Evolutionary conservation across 202 grass and related monocot species (phyloP), one percentile per base, ranked within the genome.

Genomic region (Setaria viridis): DNA sequence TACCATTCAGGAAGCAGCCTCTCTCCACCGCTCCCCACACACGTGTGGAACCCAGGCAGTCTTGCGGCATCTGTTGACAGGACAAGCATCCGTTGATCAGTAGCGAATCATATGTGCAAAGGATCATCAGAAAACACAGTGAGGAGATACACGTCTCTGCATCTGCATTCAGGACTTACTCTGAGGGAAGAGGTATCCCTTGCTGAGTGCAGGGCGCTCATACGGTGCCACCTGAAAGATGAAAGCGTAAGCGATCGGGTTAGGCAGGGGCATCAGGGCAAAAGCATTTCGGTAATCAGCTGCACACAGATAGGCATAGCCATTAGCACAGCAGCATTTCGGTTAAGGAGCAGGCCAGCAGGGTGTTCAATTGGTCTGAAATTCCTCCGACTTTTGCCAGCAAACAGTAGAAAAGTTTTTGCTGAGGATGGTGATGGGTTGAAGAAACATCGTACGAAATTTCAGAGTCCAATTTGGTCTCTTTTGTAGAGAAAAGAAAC

Each of bases 161-260:
- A 1, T 6, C 50, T 59, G 69, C 46, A 17, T 49, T 15, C 7
- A 30, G 19, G 65, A 45, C 87, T 78, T 94, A 94, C 97, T 90
- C 45, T 96, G 88, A 78, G 97, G 93, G 63, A 94, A 96, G 84
- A 99, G 91, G 85, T 96, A 99, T 4, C 71, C 97, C 78, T 99
- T 99, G 97, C 97, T 99, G 83, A 99, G 97, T 0, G 97, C 93
- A 7, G 97, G 96, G 17, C 96, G 93, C 82, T 99, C 96, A 42
- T 99, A 99, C 34, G 93, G 96, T 83, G 96, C 93, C 32, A 99
- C 93, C 97, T 99, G 85, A 80, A 83, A 43, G 70, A 68, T 7
- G 21, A 53, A 35, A 72, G 54, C 11, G 34, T 37, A 4, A 58
- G n/a, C 45, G 8, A 50, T 72, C 15, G 45, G 51, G 68, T 37